A percentile compares a stretch with the other conserved stretches of the same genome.
phyloP scores from a whole-genome alignment of 23 red algal species.

The Chondrus crispus region DNA sequence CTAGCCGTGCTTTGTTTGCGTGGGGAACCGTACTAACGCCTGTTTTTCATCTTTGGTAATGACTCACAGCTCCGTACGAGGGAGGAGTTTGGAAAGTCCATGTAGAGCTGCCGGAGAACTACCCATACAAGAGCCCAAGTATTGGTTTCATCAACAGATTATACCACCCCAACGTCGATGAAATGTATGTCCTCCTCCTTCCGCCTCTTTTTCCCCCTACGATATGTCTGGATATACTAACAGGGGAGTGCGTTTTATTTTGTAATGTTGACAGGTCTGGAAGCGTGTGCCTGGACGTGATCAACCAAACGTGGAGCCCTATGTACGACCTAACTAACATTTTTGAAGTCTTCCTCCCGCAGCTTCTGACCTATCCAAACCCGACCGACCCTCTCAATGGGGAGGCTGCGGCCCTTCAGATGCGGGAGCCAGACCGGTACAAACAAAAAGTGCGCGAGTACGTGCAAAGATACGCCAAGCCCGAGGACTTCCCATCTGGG shows the following conservation, averaged over 20 bases:
- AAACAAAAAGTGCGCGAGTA: constrained; percentile 81
- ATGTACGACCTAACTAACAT: constrained; percentile 99
- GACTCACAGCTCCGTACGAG: constrained; percentile 81
- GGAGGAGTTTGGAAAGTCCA: constrained; percentile 99
- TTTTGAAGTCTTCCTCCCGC: constrained; percentile 99
- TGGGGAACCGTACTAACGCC: too few relatives aligned
- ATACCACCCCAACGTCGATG: constrained; percentile 98
- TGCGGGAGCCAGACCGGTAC: constrained; percentile 94
- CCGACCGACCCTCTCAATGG: constrained; percentile 97
- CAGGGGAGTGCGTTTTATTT: background rate
- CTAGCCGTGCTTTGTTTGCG: background rate
- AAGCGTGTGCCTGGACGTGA: constrained; percentile 98
- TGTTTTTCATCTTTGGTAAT: background rate
- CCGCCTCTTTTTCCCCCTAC: too few relatives aligned
- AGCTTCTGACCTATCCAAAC: constrained; percentile 99
- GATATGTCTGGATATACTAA: background rate
- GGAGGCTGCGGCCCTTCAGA: constrained; percentile 95
- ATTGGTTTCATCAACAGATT: constrained; percentile 98
- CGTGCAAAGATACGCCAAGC: constrained; percentile 82
- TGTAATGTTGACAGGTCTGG: constrained; percentile 67
- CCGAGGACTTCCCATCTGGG: constrained; percentile 71
- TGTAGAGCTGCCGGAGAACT: constrained; percentile 93
- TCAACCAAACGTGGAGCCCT: constrained; percentile 99
- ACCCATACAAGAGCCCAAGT: constrained; percentile 98
- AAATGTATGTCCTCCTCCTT: constrained; percentile 87